phyloP scores from a whole-genome alignment of 257 asterid species.

The Plantago ovata region DNA sequence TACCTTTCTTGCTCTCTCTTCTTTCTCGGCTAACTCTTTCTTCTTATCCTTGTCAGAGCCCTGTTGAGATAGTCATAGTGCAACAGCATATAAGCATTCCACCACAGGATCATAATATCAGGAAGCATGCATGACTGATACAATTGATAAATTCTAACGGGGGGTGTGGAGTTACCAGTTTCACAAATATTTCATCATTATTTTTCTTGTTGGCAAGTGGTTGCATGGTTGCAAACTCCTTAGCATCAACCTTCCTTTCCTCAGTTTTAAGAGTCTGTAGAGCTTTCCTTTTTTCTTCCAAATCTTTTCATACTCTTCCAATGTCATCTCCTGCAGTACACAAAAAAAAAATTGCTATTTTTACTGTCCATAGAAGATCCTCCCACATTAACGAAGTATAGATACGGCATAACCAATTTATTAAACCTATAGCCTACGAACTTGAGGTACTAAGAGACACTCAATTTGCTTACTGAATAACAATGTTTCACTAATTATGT shows the following conservation, averaged over 20 bases:
- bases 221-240: slow-evolving; percentile 77
- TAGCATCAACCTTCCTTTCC: slow-evolving; percentile 79
- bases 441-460: too few relatives aligned
- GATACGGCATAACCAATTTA: too few relatives aligned
- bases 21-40: slow-evolving; percentile 76
- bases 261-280: slow-evolving; percentile 61
- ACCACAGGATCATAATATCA: not conserved
- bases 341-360: too few relatives aligned
- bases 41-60: slow-evolving; percentile 75
- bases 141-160: not conserved
- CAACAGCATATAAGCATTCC: not conserved
- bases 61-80: slow-evolving; percentile 24
- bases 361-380: too few relatives aligned
- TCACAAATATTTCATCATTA: slow-evolving; percentile 58
- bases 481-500: too few relatives aligned
- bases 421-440: too few relatives aligned
- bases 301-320: slow-evolving; percentile 86
- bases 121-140: too few relatives aligned
- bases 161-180: slow-evolving; percentile 49
- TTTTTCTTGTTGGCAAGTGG: slow-evolving; percentile 75
- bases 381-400: too few relatives aligned
- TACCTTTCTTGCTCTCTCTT: slow-evolving; percentile 84
- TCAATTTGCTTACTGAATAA: too few relatives aligned
- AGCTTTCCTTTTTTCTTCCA: slow-evolving; percentile 80
- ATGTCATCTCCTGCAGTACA: slow-evolving; percentile 74